Evolutionary conservation across 345 rosid species (phyloP), one percentile per base, ranked within the genome.

Genomic region (Citrus inodora): DNA sequence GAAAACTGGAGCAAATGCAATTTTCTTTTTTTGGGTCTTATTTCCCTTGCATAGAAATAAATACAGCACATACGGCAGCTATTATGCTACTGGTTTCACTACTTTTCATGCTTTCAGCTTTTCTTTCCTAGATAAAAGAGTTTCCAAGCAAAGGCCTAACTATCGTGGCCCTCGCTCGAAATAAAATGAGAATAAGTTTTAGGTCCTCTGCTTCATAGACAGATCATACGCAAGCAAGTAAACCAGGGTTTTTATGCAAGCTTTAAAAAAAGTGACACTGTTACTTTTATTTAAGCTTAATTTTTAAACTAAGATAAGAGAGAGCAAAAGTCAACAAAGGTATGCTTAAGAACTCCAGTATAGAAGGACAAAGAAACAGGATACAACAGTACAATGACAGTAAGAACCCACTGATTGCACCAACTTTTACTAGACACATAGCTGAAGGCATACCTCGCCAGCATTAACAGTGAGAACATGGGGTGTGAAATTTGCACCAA

Each of bases 401-500:
- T 33, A 55, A 27, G 32, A 64, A 53, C 21, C 61, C 37, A 32
- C 9, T 40, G 9, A 22, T 65, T 19, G 70, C 30, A 40, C 19
- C 32, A 22, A 69, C 55, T 71, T 67, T 67, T 67, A 42, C 24
- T 10, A 5, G 6, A 63, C 58, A 35, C 21, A 61, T 38, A 63
- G 56, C 63, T 40, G 24, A 74, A 55, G 51, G 62, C 91, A 75
- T 89, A 94, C 99, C 98, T 96, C 99, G 38, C 98, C 98, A 74
- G 98, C 78, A 81, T 90, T 87, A 53, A 96, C 97, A 51, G 92
- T 89, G 82, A 96, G 81, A 75, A 94, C 88, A 84, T 94, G 97
- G 75, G 99, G 97, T 0, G 90, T 94, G 83, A 96, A 92, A 85
- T 92, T 88, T 68, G 90, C 90, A 65, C 92, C 90, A 16, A 86